Conservation (phyloP, 257 asterid species). For the Gentiana macrophylla region DNA sequence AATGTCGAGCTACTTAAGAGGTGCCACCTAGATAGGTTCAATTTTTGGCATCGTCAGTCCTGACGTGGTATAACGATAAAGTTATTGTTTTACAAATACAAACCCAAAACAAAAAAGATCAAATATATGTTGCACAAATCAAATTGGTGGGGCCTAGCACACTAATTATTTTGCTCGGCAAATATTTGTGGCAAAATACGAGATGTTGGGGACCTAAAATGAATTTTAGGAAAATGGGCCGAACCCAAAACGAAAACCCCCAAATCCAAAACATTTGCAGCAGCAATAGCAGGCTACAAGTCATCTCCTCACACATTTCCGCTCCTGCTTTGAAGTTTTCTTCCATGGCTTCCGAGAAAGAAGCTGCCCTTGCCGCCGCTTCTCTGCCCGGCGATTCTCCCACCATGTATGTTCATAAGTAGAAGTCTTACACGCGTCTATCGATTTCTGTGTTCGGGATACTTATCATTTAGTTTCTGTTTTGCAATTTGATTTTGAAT, state of each 20-base stretch:
- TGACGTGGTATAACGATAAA: too few species aligned
- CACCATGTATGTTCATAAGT: constrained; percentile 34
- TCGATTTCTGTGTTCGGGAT: constrained; percentile 7
- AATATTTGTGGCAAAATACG: too few species aligned
- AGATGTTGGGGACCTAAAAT: too few species aligned
- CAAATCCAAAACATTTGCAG: not conserved
- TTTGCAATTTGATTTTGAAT: not conserved
- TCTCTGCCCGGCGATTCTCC: constrained; percentile 56
- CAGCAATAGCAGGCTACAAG: constrained; percentile 27
- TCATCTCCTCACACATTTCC: constrained; percentile 39
- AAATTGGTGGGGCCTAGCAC: too few species aligned
- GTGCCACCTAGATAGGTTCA: too few species aligned
- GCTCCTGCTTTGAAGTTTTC: constrained; percentile 7
- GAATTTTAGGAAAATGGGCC: constrained; percentile 1
- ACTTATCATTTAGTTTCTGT: not conserved
- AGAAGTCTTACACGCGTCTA: too few species aligned
- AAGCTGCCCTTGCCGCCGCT: constrained; percentile 72
- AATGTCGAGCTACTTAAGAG: too few species aligned
- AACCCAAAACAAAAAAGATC: too few species aligned
- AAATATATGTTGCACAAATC: too few species aligned
- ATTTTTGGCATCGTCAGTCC: too few species aligned
- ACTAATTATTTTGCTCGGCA: too few species aligned
- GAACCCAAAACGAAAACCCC: not conserved
- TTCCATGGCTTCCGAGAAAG: constrained; percentile 85
- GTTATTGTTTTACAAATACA: too few species aligned